Evolutionary conservation across 2,329 filamentous ascomycete genomes (phyloP), one percentile per base, ranked within the genome.

Genomic region (Neoarthrinium moseri): DNA sequence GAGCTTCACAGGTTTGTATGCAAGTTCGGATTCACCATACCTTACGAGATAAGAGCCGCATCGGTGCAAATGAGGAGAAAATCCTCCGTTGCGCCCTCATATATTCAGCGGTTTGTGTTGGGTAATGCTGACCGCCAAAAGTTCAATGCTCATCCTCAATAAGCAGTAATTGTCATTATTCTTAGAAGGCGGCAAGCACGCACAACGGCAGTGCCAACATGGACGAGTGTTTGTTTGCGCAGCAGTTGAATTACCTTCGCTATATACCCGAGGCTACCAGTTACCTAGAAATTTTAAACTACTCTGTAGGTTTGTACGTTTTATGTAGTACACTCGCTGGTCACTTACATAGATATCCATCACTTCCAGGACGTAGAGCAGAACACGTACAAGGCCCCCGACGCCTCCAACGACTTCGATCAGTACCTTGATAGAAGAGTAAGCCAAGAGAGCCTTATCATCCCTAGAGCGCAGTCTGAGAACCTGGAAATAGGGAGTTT

Each of bases 371-470:
- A 38, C 35, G 17, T 12, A 21, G 20, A 6, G 10, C 10, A 20
- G 6, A 38, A 38, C 18, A 38, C 35, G n/a, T 12, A 17, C 32
- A 34, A 34, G n/a, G 7, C n/a, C n/a, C n/a, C 13, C 13, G 8
- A 8, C n/a, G 32, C 17, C 10, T 20, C 35, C 13, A 36, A 46
- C 23, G 44, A 46, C 22, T 46, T 46, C 17, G 7, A 46, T 13
- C 40, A 34, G 8, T 46, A 40, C 21, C 21, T 46, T 17, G n/a
- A 23, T 4, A 35, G 17, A n/a, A 4, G 41, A 29, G 44, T 17
- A 26, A 12, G n/a, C 3, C 22, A n/a, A n/a, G n/a, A n/a, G n/a
- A 12, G 6, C 4, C 3, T 5, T 26, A 3, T 21, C 24, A 22
- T 13, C 20, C 8, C 8, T 6, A 7, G 4, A 4, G 21, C 2